Percentiles rank a stretch among this genome's conserved stretches.
These are phyloP conservation scores for Fusarium luffae DNA, from an alignment of 2,329 filamentous ascomycete species.

Conservation along the genomic window DNA sequence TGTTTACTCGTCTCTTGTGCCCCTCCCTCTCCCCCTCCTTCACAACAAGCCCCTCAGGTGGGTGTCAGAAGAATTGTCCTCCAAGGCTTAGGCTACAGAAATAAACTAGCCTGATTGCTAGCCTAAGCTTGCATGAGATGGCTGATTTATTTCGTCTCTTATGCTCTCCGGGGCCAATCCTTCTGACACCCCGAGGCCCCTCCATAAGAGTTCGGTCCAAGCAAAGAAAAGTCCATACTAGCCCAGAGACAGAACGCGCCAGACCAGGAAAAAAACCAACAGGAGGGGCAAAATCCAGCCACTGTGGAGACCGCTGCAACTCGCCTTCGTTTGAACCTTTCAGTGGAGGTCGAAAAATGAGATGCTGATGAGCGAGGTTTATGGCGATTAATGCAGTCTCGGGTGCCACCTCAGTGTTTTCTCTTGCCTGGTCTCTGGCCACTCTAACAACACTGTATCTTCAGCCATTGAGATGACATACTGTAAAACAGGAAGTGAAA, in stretches of 20 bases:
- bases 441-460: neutral
- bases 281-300: slow-evolving; percentile 39
- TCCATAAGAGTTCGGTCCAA: slow-evolving; percentile 34
- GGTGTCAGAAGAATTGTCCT: no score
- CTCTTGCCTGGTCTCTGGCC: neutral
- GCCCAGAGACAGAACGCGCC: slow-evolving; percentile 21
- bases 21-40: slow-evolving; percentile 32
- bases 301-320: slow-evolving; percentile 40
- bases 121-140: no score
- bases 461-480: slow-evolving; percentile 26
- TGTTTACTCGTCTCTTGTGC: slow-evolving; percentile 23
- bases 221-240: slow-evolving; percentile 31
- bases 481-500: slow-evolving; percentile 18
- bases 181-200: slow-evolving; percentile 3
- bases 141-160: no score
- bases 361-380: slow-evolving; percentile 14
- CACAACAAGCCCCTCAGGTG: slow-evolving; percentile 34
- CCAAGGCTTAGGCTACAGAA: no score
- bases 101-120: no score
- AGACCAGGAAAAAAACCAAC: slow-evolving; percentile 7
- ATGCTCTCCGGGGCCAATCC: no score
- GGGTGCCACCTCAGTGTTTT: slow-evolving; percentile 4
- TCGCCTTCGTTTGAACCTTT: slow-evolving; percentile 32
- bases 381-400: slow-evolving; percentile 24
- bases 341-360: slow-evolving; percentile 12